Base-by-base conservation (phyloP, 2,329 filamentous ascomycete genomes). In the Rasamsonia emersonii region DNA sequence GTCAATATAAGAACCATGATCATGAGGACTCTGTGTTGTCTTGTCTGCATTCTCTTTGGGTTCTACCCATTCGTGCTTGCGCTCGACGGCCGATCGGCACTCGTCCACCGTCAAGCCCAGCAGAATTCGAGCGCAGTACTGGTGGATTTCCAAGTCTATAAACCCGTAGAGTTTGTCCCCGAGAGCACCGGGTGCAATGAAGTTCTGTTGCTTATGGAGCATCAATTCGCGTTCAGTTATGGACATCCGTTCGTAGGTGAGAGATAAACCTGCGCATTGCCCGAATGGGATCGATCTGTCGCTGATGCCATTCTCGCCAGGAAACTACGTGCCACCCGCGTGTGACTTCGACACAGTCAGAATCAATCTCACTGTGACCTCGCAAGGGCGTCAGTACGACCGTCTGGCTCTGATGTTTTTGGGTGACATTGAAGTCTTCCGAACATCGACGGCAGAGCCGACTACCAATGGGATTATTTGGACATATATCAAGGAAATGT, bases 381-480 rank as follows among this genome's bases (percentile, higher is more conserved):
- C 79, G 7, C 63, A 66, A 39, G 85, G 85, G 1, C 70, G 73
- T 3, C 85, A 93, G 46, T 88, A 73, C 55, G 85, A 93, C 52
- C 72, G 84, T 23, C 67, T 89, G 6, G 85, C 76, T 3, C 56
- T 80, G 18, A 78, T 91, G 70, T 91, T 79, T 46, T 65, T 91
- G 21, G 76, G 75, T 24, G 81, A 89, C 52, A 76, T 73, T 7
- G 84, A 93, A 53, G 70, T 93, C n/a, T 91, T 82, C 67, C 70
- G 84, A 15, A 88, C 83, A 2, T 86, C 82, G 4, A 93, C 85
- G 1, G 82, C 84, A 3, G 82, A 93, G 59, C 83, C 85, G 1
- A 84, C 76, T 0, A 43, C 61, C 4, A 68, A 68, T 14, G 84
- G 83, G 5, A 86, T 91, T 40, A 62, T 70, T 26, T 89, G 82